These are phyloP conservation scores for Actinomucor elegans DNA, from an alignment of 371 early-diverging fungal genomes.

Conservation along the genomic window DNA sequence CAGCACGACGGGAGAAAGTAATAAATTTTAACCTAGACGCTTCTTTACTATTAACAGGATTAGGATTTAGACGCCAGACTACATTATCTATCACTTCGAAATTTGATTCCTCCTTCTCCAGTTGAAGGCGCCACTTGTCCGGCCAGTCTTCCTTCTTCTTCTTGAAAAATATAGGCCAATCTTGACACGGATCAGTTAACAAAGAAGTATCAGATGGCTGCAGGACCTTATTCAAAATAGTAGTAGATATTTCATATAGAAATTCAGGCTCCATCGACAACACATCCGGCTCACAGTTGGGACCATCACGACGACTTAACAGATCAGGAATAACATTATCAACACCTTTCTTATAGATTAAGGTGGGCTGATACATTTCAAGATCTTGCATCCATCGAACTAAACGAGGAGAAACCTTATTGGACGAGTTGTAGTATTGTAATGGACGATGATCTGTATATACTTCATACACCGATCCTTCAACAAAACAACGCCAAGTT, in stretches of 20 bases:
- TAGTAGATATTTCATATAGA: background rate
- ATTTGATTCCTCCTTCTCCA: background rate
- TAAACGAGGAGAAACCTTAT: background rate
- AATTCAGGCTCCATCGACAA: background rate
- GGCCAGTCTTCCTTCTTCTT: background rate
- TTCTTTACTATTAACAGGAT: background rate
- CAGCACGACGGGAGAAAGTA: slow-evolving; percentile 8
- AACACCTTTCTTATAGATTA: slow-evolving; percentile 27
- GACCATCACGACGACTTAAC: slow-evolving; percentile 13
- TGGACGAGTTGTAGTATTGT: slow-evolving; percentile 6
- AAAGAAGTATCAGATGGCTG: no score
- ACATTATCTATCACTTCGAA: background rate
- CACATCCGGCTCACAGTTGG: background rate
- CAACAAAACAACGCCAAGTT: no score
- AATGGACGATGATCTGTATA: slow-evolving; percentile 29
- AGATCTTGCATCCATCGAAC: slow-evolving; percentile 30
- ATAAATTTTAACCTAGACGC: slow-evolving; percentile 4
- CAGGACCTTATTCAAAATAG: no score
- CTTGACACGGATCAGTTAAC: no score
- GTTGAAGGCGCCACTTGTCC: background rate
- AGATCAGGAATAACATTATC: slow-evolving; percentile 27
- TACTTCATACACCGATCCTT: no score
- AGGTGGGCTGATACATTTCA: slow-evolving; percentile 26
- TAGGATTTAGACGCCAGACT: background rate
- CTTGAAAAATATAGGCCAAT: background rate